Evolutionary conservation across 768 basidiomycete species (phyloP).

Genomic region (Jaapia argillacea): DNA sequence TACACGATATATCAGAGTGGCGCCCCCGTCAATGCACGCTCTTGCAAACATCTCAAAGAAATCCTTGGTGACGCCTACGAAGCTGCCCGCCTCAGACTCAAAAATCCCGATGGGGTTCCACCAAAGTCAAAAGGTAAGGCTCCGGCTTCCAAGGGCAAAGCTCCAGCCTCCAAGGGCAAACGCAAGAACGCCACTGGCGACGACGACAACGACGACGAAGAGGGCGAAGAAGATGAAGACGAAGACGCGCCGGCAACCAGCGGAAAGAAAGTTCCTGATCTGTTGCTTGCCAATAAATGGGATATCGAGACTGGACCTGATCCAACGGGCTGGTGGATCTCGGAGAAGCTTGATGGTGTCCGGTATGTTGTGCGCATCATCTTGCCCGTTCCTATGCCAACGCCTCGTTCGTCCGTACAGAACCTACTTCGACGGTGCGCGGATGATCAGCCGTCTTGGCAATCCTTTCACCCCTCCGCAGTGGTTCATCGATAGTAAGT

Average conservation of each 20-base stretch:
- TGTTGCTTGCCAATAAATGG: constrained; percentile 49
- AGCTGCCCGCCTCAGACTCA: constrained; percentile 24
- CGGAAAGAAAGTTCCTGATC: constrained; percentile 27
- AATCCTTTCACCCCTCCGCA: constrained; percentile 48
- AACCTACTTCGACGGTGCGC: constrained; percentile 43
- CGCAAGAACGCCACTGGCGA: constrained; percentile 2
- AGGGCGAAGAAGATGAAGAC: constrained; percentile 1
- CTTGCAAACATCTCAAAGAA: constrained; percentile 15
- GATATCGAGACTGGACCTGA: constrained; percentile 42
- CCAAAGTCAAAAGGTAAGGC: constrained; percentile 4
- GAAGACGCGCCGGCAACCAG: neutral
- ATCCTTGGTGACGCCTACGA: constrained; percentile 14
- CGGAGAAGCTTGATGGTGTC: constrained; percentile 54
- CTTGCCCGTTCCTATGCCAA: neutral
- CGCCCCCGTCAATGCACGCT: constrained; percentile 10
- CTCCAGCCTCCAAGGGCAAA: constrained; percentile 5
- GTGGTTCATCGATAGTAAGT: constrained; percentile 47
- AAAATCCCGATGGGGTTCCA: constrained; percentile 12
- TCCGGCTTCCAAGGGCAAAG: constrained; percentile 2
- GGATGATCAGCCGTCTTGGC: constrained; percentile 44
- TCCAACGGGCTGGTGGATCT: constrained; percentile 52
- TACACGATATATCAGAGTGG: constrained; percentile 10
- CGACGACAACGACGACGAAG: constrained; percentile 8
- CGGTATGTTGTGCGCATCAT: constrained; percentile 25
- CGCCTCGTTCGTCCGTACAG: too few species aligned